A percentile compares a stretch with the other conserved stretches of the same genome.
These are phyloP conservation scores for Cyathus olla DNA, from an alignment of 1,284 basidiomycete genomes.

Conservation along the genomic window DNA sequence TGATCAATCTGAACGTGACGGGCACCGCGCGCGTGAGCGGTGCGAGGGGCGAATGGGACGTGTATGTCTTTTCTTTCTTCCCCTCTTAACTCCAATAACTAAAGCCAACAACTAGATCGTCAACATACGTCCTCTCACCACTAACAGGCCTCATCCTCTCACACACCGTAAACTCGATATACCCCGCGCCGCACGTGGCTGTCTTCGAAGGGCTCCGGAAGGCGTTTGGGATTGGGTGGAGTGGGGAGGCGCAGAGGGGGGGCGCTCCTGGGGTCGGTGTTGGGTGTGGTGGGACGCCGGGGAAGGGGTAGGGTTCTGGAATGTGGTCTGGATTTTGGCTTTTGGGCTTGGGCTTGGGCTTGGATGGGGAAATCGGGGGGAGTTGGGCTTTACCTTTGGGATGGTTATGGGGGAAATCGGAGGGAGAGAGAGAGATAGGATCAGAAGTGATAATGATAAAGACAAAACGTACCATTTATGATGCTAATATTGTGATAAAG, in stretches of 20 bases:
- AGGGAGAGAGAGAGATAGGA: no score
- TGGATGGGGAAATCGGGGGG: no score
- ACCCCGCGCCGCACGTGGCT: slow-evolving; percentile 77
- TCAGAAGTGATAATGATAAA: no score
- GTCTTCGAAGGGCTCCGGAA: slow-evolving; percentile 71
- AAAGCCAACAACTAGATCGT: slow-evolving; percentile 59
- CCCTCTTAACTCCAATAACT: neutral
- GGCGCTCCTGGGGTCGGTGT: neutral
- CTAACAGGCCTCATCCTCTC: slow-evolving; percentile 68
- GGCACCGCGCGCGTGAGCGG: slow-evolving; percentile 73
- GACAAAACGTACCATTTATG: no score
- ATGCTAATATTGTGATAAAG: no score
- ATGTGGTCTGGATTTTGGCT: no score
- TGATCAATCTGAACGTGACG: slow-evolving; percentile 63
- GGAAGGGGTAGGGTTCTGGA: neutral
- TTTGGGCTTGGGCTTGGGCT: no score
- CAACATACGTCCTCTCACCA: slow-evolving; percentile 81
- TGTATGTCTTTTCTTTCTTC: slow-evolving; percentile 51
- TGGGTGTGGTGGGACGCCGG: neutral
- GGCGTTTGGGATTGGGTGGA: slow-evolving; percentile 52
- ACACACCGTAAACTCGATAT: slow-evolving; percentile 77
- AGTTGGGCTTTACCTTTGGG: no score
- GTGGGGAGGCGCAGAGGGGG: neutral
- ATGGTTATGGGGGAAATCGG: no score
- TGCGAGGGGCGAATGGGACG: slow-evolving; percentile 70